Percentiles rank a stretch among this genome's conserved stretches.
Evolutionary conservation across 148 eudicot genomes (phyloP).

Genomic region (Gaultheria prostrata): DNA sequence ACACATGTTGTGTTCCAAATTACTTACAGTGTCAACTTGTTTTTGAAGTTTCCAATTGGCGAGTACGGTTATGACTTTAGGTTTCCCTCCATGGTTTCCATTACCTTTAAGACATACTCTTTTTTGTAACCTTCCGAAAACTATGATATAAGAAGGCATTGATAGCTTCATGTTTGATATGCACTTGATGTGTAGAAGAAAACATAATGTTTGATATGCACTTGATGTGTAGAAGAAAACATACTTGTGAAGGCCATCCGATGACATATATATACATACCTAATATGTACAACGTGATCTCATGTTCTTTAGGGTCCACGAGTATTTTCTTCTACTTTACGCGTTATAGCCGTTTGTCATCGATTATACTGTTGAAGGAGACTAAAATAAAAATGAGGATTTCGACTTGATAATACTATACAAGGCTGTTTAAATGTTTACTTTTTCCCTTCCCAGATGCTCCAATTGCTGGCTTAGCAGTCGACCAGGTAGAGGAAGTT

Average conservation of each 20-base stretch:
- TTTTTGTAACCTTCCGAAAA: neutral
- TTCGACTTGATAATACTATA: neutral
- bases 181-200: too few relatives aligned
- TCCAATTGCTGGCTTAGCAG: conserved; percentile 52
- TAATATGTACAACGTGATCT: neutral
- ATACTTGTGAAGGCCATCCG: neutral
- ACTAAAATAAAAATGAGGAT: too few relatives aligned
- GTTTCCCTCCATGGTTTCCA: neutral
- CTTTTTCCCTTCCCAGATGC: conserved; percentile 29
- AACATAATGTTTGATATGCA: too few relatives aligned
- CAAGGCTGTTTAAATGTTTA: neutral
- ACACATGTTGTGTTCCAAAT: neutral
- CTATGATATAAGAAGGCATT: neutral
- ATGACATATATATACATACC: neutral
- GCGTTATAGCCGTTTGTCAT: neutral
- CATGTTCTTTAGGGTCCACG: neutral
- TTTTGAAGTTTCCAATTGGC: neutral
- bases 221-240: too few relatives aligned
- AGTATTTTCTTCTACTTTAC: neutral
- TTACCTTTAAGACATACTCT: neutral
- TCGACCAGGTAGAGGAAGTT: conserved; percentile 42
- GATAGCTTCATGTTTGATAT: neutral
- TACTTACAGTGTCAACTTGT: neutral
- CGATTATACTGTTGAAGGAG: too few relatives aligned
- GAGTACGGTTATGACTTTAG: neutral